Evolutionary conservation across 495 filamentous ascomycete species (phyloP).

Genomic region (Trichoderma virens): DNA sequence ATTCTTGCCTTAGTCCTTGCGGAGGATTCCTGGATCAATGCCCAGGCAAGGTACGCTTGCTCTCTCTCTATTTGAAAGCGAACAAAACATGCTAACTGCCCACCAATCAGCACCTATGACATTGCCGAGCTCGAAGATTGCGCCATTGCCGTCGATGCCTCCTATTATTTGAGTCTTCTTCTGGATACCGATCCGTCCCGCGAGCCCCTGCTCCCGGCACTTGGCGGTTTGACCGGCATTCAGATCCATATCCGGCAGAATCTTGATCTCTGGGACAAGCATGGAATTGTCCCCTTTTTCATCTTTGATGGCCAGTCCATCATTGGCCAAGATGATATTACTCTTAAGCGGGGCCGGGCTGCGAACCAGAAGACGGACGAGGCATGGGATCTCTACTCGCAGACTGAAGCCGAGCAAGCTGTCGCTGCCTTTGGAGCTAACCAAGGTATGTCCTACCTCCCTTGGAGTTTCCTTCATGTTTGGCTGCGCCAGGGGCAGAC

Average conservation of each 20-base stretch:
- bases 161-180: constrained; percentile 73
- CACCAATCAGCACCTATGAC: constrained; percentile 23
- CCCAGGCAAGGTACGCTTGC: constrained; percentile 34
- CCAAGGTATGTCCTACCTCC: constrained; percentile 52
- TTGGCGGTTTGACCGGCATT: constrained; percentile 82
- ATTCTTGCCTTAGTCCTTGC: constrained; percentile 22
- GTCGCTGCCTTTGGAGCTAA: constrained; percentile 69
- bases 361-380: constrained; percentile 42
- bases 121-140: constrained; percentile 54
- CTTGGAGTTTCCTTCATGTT: not conserved
- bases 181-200: constrained; percentile 57
- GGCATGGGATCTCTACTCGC: constrained; percentile 85
- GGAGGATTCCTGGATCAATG: constrained; percentile 39
- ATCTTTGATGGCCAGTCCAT: constrained; percentile 83
- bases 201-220: constrained; percentile 81
- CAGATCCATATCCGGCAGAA: constrained; percentile 63
- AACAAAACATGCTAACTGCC: not conserved
- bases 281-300: constrained; percentile 64
- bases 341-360: constrained; percentile 35
- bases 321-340: constrained; percentile 56
- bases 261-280: constrained; percentile 56
- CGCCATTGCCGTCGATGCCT: constrained; percentile 79
- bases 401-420: constrained; percentile 66
- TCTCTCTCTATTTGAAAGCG: not conserved
- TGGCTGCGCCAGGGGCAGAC: not conserved